Base-by-base conservation (phyloP, 31 red algal species). In the Bonnemaisonia californica region DNA sequence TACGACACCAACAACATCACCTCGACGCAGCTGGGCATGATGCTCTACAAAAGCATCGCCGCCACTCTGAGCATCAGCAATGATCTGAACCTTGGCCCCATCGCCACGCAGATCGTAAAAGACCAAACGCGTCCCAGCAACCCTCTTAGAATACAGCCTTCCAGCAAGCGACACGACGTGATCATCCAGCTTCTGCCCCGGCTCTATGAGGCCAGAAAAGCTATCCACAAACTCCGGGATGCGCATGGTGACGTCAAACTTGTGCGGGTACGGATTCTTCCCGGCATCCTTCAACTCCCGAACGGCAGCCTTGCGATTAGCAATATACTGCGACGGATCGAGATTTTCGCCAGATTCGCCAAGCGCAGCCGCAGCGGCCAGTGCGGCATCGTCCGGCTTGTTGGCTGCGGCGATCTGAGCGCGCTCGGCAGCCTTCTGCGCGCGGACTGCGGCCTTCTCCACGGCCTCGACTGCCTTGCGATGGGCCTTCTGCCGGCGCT, bases 71-170 rank as follows among this genome's bases (percentile, higher is more conserved):
- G 92, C 92, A 72, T 95, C 88, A 4, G 96, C 92, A 82, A 98
- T 92, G 29, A 98, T 84, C 76, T 98, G 92, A 47, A 98, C 85
- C 48, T 98, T 98, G 27, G 78, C 77, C 3, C 96, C 96, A 68
- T 98, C 96, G 22, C 87, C 92, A 21, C 83, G 64, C 41, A 98
- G 74, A 72, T 98, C 96, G 63, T 95, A 98, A 56, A 98, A 98
- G 28, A 94, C 87, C n/a, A 98, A 82, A 31, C 88, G 89, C 3
- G 92, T 74, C 1, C 83, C 90, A 35, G 92, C 86, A 21, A 89
- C 85, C 32, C 96, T 70, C 67, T 94, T 94, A n/a, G 86, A 91
- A 32, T 86, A 80, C 19, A 98, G 54, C 56, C 96, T 54, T 22
- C 96, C 96, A 5, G 87, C 91, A 3, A 95, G 48, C 36, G 54